phyloP scores from a whole-genome alignment of 768 basidiomycete genomes.

The Boletus eberwhitei region DNA sequence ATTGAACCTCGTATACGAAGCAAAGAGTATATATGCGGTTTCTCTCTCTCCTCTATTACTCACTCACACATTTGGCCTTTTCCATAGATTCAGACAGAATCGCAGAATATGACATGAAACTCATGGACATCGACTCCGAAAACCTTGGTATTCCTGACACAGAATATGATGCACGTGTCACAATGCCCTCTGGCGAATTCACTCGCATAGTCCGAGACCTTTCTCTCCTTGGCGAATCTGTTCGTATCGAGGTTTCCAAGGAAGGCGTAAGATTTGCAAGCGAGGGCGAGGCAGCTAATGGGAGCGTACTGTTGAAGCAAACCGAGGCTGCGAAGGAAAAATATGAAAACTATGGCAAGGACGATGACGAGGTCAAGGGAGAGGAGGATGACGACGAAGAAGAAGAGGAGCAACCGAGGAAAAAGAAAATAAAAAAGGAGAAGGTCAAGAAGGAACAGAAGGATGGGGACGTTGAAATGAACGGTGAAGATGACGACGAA shows the following conservation, averaged over 20 bases:
- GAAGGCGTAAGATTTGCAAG: conserved; percentile 91
- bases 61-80: neutral
- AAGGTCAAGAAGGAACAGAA: conserved; percentile 40
- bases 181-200: conserved; percentile 85
- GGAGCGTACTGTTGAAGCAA: conserved; percentile 79
- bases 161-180: conserved; percentile 90
- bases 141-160: conserved; percentile 95
- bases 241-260: conserved; percentile 93
- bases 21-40: conserved; percentile 59
- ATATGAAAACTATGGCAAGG: conserved; percentile 40
- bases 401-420: conserved; percentile 22
- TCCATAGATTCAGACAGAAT: conserved; percentile 81
- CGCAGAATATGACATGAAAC: conserved; percentile 98
- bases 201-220: conserved; percentile 91
- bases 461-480: conserved; percentile 43
- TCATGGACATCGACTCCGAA: conserved; percentile 99
- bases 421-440: conserved; percentile 35
- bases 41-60: neutral
- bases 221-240: conserved; percentile 84
- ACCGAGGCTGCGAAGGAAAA: conserved; percentile 49
- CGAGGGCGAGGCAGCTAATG: conserved; percentile 94
- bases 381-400: conserved; percentile 42
- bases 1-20: conserved; percentile 86
- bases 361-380: conserved; percentile 39
- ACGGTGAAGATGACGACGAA: conserved; percentile 46